Base-by-base conservation (phyloP, 2,329 filamentous ascomycete genomes). In the Trichoderma semiorbis region DNA sequence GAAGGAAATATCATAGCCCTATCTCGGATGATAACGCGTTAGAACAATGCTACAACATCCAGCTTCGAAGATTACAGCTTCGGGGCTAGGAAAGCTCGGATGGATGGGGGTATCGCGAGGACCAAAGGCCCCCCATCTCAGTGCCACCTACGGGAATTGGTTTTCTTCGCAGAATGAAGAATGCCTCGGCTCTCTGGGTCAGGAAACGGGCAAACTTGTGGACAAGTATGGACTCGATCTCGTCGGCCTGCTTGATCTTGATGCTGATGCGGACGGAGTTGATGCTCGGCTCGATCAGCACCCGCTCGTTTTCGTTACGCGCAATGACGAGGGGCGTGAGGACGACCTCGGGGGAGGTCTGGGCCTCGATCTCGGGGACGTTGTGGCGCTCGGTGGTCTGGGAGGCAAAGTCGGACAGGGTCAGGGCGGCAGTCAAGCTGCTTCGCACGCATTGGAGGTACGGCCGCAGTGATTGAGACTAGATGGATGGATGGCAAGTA, bases 1-100 rank as follows among this genome's bases (percentile, higher is more conserved):
- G 86, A 99, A 99, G 8, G 95, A 98, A 77, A 99, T 99, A 78
- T 99, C 96, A 82, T 99, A 99, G 77, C 95, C 96, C 93, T 95
- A 28, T 21, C n/a, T 24, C 7, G 47, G 10, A 43, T 18, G 10
- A 24, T 30, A 5, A 18, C 63, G 30, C n/a, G 32, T 66, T 57
- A 66, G 63, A 32, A n/a, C 24, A 53, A 53, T 21, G n/a, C 3
- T 26, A n/a, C 43, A 2, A 7, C 11, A 1, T 68, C 24, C 39
- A 58, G n/a, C 7, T 21, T 11, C 26, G 16, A 26, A 14, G 2
- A 24, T 21, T 10, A 24, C 57, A 55, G 14, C 24, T 18, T 57
- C 11, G 18, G 11, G 47, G 43, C n/a, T 39, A n/a, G 34, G 60
- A 39, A 62, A 62, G 60, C 34, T 43, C 30, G 28, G 39, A 61